Base-by-base conservation (phyloP, 2,329 filamentous ascomycete genomes). In the Aspergillus hiratsukae region DNA sequence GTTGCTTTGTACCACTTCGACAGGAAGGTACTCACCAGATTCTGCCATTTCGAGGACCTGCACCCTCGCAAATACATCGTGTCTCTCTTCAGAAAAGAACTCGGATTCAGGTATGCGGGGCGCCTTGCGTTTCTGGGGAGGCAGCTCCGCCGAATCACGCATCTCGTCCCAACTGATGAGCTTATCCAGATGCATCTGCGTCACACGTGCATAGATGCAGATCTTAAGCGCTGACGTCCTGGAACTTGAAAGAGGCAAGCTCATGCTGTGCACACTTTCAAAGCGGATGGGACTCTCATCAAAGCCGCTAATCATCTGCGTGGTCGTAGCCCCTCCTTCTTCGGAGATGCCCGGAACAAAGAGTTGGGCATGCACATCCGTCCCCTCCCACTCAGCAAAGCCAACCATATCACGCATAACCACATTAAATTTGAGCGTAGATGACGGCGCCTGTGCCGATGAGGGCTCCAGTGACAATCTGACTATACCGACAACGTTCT, bases 161-260 rank as follows among this genome's bases (percentile, higher is more conserved):
- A 99, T 97, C 67, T 97, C 94, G 70, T 99, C 94, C 94, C 94
- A 99, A 76, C 94, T 99, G 11, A 97, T 83, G 51, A 99, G 81
- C 77, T 96, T 97, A 73, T 99, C 94, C 23, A 99, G 82, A 75
- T 99, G 94, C 87, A 97, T 97, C 0, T 87, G 79, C 1, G 91
- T 94, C 37, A 96, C 90, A 68, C 88, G 88, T 19, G 94, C 92
- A 71, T 96, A 97, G 58, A 99, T 89, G 50, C 91, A 91, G 8
- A 96, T 89, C 54, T 94, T 85, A 53, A 99, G 76, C 25, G 86
- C 88, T 1, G 91, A 86, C 49, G 88, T 87, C 23, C 83, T 84
- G 1, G 91, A 84, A 49, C 87, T 89, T 46, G 87, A 88, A 37
- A 96, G 80, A 3, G 92, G 90, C 53, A 99, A 81, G 70, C 91